Base-by-base conservation (phyloP, 306 rosid genomes). In the Elaeagnus macrophylla region DNA sequence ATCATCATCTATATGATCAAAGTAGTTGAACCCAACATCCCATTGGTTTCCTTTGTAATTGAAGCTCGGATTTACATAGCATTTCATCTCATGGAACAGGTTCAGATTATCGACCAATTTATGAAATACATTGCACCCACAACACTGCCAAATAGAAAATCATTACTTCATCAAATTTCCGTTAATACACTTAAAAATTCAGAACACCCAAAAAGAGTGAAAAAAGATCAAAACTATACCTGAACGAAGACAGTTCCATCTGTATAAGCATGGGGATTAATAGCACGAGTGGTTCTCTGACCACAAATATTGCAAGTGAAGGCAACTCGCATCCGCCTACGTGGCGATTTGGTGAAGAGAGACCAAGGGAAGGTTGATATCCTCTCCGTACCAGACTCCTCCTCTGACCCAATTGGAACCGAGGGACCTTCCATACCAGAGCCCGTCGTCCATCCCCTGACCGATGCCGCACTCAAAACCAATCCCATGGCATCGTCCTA, bases 71-170 rank as follows among this genome's bases (percentile, higher is more conserved):
- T 79, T 79, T 72, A 89, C 70, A 40, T 83, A 85, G 82, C 97
- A 89, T 47, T 83, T 89, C 61, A 83, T 85, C 75, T 83, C 97
- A 70, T 89, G 94, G 73, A 89, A 89, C 57, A 89, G 77, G 76
- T 89, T 89, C 77, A 89, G 75, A 67, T 89, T 80, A 79, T 89
- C 97, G 71, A 89, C 97, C 1, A 85, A 94, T 88, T 89, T 89
- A 66, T 89, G 97, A 68, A 78, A 89, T 5, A 89, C 97, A 61
- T 72, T 81, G 83, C 97, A 89, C 54, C 94, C 89, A 55, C 95
- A 89, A 51, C 97, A 89, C 97, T 89, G 65, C 56, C 60, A 60
- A 63, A 70, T 56, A 56, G 42, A 56, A 45, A 10, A 38, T n/a
- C n/a, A n/a, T n/a, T n/a, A n/a, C n/a, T n/a, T n/a, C n/a, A n/a